phyloP scores from a whole-genome alignment of 495 filamentous ascomycete species.

The Neurospora terricola region DNA sequence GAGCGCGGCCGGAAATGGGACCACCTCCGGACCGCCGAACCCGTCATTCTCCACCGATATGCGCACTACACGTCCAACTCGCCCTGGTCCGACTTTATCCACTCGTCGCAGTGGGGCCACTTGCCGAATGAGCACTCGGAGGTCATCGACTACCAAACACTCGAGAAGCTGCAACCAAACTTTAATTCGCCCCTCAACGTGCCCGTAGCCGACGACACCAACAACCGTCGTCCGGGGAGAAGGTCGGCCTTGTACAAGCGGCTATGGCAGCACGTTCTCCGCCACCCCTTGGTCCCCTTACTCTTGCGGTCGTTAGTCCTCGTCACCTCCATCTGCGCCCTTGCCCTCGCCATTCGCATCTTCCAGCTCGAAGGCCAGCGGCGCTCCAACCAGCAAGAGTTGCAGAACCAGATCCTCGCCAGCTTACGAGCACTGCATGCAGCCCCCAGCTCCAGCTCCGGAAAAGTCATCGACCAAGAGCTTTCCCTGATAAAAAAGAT shows the following conservation, averaged over 20 bases:
- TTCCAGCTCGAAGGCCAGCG: conserved; percentile 43
- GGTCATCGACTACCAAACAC: conserved; percentile 30
- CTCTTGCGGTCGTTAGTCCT: conserved; percentile 75
- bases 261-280: conserved; percentile 44
- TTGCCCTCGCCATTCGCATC: conserved; percentile 71
- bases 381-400: conserved; percentile 15
- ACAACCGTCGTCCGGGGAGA: conserved; percentile 6
- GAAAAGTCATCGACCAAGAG: neutral
- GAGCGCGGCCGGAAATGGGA: conserved; percentile 46
- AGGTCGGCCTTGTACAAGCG: conserved; percentile 30
- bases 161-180: conserved; percentile 40
- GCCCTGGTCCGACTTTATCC: conserved; percentile 40
- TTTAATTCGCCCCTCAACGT: conserved; percentile 29
- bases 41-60: conserved; percentile 43
- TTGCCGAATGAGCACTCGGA: conserved; percentile 33
- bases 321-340: conserved; percentile 67
- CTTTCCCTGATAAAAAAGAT: neutral
- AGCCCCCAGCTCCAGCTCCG: neutral
- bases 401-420: conserved; percentile 1
- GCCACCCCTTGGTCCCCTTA: conserved; percentile 77
- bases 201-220: conserved; percentile 8
- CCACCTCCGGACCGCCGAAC: conserved; percentile 43
- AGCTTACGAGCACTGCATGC: neutral
- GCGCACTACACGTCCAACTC: conserved; percentile 26
- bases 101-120: conserved; percentile 41